Percentiles rank a stretch among this genome's conserved stretches.
These are phyloP conservation scores for Paramecium sexaurelia DNA, from an alignment of 73 alveolate genomes.

Conservation along the genomic window DNA sequence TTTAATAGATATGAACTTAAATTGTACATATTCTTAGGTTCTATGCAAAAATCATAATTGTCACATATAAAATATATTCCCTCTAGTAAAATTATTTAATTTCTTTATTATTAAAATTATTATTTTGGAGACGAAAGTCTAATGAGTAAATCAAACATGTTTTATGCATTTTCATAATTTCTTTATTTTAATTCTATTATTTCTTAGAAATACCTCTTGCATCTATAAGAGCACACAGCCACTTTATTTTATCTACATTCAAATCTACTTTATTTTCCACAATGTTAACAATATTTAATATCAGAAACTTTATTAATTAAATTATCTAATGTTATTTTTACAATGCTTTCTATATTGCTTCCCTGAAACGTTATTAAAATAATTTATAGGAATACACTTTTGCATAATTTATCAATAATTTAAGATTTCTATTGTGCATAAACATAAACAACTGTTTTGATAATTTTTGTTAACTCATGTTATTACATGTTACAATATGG, in stretches of 20 bases:
- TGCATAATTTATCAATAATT: not conserved
- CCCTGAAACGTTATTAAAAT: not conserved
- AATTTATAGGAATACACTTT: not conserved
- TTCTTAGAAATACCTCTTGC: not conserved
- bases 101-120: not conserved
- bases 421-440: slow-evolving; percentile 19
- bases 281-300: not conserved
- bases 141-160: not conserved
- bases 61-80: slow-evolving; percentile 51
- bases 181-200: not conserved
- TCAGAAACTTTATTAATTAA: not conserved
- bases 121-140: not conserved
- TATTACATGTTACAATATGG: slow-evolving; percentile 6
- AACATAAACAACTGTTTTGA: not conserved
- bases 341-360: not conserved
- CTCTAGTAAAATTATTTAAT: slow-evolving; percentile 48
- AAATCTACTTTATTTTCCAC: not conserved
- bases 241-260: slow-evolving; percentile 18
- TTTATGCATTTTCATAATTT: not conserved
- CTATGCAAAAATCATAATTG: not conserved
- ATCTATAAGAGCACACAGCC: not conserved
- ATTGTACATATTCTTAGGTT: not conserved
- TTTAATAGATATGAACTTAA: slow-evolving; percentile 38
- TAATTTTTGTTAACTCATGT: not conserved
- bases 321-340: not conserved